A percentile compares a stretch with the other conserved stretches of the same genome.
phyloP scores from a whole-genome alignment of 192 early-diverging fungal genomes.

The Oehlia diaphana region DNA sequence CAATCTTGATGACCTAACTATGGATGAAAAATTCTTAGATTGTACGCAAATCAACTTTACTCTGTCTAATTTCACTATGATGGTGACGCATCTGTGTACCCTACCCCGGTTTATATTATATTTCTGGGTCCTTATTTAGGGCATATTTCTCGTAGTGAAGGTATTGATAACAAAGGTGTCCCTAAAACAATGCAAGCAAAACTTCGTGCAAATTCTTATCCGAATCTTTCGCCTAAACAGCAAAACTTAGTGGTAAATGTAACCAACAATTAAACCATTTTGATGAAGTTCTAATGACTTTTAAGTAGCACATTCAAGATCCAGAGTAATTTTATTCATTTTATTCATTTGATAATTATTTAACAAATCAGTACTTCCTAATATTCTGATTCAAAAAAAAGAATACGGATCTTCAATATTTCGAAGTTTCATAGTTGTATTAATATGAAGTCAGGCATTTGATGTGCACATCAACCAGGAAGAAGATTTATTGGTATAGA shows the following conservation, averaged over 20 bases:
- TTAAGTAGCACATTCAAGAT: background rate
- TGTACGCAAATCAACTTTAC: too few species aligned
- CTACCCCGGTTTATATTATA: too few species aligned
- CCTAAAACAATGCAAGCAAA: too few species aligned
- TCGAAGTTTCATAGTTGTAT: background rate
- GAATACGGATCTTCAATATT: background rate
- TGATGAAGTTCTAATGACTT: background rate
- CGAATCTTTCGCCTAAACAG: too few species aligned
- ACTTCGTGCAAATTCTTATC: too few species aligned
- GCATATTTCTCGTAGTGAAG: too few species aligned
- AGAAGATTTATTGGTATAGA: background rate
- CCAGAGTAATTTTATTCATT: background rate
- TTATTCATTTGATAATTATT: background rate
- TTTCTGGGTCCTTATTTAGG: too few species aligned
- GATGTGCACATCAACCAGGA: background rate
- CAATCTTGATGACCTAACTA: too few species aligned
- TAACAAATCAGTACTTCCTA: background rate
- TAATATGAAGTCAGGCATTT: background rate
- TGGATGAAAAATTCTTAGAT: too few species aligned
- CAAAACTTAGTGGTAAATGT: background rate
- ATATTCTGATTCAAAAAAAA: background rate
- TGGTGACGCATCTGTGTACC: too few species aligned
- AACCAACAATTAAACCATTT: background rate
- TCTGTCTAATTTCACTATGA: too few species aligned
- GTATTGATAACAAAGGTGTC: too few species aligned